Percentiles rank a stretch among this genome's conserved stretches.
Conservation (phyloP, 164 flowering plant genomes). For the Kalanchoe fedtschenkoi region DNA sequence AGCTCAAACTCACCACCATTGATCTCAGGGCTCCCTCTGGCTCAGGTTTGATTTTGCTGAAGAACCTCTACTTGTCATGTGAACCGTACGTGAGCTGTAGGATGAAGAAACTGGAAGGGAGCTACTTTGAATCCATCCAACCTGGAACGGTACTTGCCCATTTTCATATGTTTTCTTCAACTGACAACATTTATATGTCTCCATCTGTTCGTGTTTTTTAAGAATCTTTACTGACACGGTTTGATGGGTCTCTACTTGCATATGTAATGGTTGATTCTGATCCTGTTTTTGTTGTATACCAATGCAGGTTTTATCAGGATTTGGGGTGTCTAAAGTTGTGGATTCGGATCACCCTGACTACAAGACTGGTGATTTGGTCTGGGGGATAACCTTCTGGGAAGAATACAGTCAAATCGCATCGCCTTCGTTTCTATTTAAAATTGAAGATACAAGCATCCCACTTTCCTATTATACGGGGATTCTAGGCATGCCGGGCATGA, state of each 20-base stretch:
- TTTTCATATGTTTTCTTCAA: no score
- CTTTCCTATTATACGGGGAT: background rate
- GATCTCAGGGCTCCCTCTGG: background rate
- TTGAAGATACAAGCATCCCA: background rate
- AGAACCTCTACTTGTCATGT: background rate
- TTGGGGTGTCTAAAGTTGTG: slow-evolving; percentile 1
- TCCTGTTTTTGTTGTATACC: background rate
- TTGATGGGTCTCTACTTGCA: no score
- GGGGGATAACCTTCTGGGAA: slow-evolving; percentile 2
- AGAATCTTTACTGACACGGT: no score
- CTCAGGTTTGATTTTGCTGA: background rate
- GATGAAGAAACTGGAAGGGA: background rate
- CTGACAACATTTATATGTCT: no score
- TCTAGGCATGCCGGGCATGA: slow-evolving; percentile 1
- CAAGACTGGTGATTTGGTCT: background rate
- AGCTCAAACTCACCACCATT: background rate
- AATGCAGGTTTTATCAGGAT: background rate
- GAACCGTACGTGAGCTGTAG: background rate
- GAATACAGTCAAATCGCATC: background rate
- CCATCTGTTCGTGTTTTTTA: no score
- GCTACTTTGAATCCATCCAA: background rate
- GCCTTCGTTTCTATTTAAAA: background rate
- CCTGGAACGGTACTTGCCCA: background rate
- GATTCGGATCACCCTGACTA: background rate
- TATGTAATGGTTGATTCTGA: background rate